Percentiles rank a stretch among this genome's conserved stretches.
These are phyloP conservation scores for Aspergillus brasiliensis DNA, from an alignment of 2,329 filamentous ascomycete genomes.

Conservation along the genomic window DNA sequence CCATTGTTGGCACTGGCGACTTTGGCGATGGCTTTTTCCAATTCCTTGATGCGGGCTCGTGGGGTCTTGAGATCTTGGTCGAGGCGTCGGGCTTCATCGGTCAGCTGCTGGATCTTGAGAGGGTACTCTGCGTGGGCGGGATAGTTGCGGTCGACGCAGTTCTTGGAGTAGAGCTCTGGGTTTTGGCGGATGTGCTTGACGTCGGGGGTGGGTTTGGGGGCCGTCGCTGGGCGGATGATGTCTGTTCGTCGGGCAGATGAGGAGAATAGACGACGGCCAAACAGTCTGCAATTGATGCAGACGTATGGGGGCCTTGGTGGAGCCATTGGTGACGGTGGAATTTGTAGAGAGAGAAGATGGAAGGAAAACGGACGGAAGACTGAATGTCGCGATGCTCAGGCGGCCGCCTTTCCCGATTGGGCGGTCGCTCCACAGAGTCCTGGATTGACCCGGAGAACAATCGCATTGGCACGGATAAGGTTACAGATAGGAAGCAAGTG, in stretches of 20 bases:
- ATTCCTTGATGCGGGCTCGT: constrained; percentile 46
- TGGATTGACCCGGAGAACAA: no score
- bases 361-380: neutral
- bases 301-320: constrained; percentile 31
- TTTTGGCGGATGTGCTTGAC: constrained; percentile 89
- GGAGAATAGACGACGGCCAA: constrained; percentile 16
- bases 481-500: no score
- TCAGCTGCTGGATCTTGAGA: constrained; percentile 52
- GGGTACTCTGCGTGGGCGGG: constrained; percentile 54
- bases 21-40: constrained; percentile 46
- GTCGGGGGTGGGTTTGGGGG: constrained; percentile 78
- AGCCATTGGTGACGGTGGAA: constrained; percentile 23
- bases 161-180: constrained; percentile 75
- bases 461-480: no score
- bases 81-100: constrained; percentile 40
- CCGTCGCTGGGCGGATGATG: constrained; percentile 63
- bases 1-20: constrained; percentile 25
- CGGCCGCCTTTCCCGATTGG: constrained; percentile 17
- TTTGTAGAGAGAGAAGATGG: constrained; percentile 4
- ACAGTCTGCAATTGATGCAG: constrained; percentile 38
- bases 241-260: constrained; percentile 26
- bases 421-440: neutral
- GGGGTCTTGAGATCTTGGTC: constrained; percentile 44
- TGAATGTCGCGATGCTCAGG: neutral
- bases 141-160: constrained; percentile 86